Evolutionary conservation across 495 filamentous ascomycete species (phyloP).

Genomic region (Rhizodiscina lignyota): DNA sequence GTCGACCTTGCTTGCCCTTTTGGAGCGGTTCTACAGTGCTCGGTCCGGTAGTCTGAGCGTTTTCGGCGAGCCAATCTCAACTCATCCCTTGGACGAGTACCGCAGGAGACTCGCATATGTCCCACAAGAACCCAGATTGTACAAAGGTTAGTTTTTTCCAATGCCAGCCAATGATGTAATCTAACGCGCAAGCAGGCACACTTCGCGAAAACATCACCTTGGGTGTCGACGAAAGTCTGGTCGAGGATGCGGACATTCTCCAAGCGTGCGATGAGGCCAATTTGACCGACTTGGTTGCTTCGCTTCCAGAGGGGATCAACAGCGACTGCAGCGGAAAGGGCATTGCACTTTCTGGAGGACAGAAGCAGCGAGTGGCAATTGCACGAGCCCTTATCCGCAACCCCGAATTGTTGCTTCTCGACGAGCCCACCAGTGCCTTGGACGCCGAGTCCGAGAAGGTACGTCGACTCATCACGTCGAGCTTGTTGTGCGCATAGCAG

Average conservation of each 20-base stretch:
- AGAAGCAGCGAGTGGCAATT: slow-evolving; percentile 14
- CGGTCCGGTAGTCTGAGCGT: slow-evolving; percentile 7
- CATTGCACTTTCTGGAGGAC: slow-evolving; percentile 12
- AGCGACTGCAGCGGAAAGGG: slow-evolving; percentile 10
- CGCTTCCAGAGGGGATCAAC: slow-evolving; percentile 28
- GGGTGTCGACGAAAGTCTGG: slow-evolving; percentile 21
- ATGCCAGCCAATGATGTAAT: slow-evolving; percentile 11
- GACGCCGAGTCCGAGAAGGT: slow-evolving; percentile 9
- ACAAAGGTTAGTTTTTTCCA: slow-evolving; percentile 18
- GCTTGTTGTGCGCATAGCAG: too few relatives aligned
- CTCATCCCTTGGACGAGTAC: slow-evolving; percentile 3
- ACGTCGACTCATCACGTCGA: too few relatives aligned
- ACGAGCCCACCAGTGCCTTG: slow-evolving; percentile 13
- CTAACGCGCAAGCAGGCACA: too few relatives aligned
- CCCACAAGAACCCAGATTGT: slow-evolving; percentile 12
- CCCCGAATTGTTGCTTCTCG: slow-evolving; percentile 13
- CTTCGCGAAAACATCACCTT: slow-evolving; percentile 44
- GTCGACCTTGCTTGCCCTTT: slow-evolving; percentile 13
- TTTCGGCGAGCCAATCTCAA: slow-evolving; percentile 7
- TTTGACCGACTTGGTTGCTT: slow-evolving; percentile 40
- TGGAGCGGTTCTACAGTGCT: slow-evolving; percentile 14
- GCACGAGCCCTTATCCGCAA: slow-evolving; percentile 12
- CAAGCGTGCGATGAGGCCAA: slow-evolving; percentile 36
- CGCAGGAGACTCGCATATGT: slow-evolving; percentile 10
- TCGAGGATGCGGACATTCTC: slow-evolving; percentile 20